phyloP scores from a whole-genome alignment of 495 filamentous ascomycete species.

The Annulohypoxylon stygium region DNA sequence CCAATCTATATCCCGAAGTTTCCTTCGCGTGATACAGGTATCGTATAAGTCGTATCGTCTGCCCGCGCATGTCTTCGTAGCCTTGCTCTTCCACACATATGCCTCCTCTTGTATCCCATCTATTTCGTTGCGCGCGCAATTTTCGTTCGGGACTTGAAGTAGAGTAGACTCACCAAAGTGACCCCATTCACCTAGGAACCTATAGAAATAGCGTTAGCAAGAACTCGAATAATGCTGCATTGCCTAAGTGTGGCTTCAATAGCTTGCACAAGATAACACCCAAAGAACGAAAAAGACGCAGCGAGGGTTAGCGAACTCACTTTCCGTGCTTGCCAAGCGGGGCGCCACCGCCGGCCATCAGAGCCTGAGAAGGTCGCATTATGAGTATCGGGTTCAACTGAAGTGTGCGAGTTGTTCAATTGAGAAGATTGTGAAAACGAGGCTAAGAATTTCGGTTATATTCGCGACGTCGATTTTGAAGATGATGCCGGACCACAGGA shows the following conservation, averaged over 20 bases:
- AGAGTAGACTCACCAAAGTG: slow-evolving; percentile 76
- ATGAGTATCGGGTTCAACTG: slow-evolving; percentile 55
- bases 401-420: slow-evolving; percentile 51
- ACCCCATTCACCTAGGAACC: slow-evolving; percentile 89
- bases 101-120: not conserved
- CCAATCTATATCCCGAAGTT: not conserved
- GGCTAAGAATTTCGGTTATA: slow-evolving; percentile 50
- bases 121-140: not conserved
- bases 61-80: not conserved
- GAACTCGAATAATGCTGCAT: not conserved
- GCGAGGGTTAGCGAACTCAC: slow-evolving; percentile 67
- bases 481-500: slow-evolving; percentile 26
- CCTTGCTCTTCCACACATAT: not conserved
- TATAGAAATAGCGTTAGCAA: slow-evolving; percentile 63
- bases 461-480: slow-evolving; percentile 51
- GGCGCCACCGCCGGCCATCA: slow-evolving; percentile 65
- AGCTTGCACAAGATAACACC: slow-evolving; percentile 26
- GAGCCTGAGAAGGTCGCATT: slow-evolving; percentile 72
- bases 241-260: not conserved
- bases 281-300: slow-evolving; percentile 44
- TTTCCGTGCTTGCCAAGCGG: slow-evolving; percentile 74
- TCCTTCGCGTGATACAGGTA: not conserved
- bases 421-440: slow-evolving; percentile 30
- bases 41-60: not conserved
- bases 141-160: slow-evolving; percentile 6